Conservation (phyloP, 2,329 filamentous ascomycete genomes). For the Ilyonectria mors-panacis region DNA sequence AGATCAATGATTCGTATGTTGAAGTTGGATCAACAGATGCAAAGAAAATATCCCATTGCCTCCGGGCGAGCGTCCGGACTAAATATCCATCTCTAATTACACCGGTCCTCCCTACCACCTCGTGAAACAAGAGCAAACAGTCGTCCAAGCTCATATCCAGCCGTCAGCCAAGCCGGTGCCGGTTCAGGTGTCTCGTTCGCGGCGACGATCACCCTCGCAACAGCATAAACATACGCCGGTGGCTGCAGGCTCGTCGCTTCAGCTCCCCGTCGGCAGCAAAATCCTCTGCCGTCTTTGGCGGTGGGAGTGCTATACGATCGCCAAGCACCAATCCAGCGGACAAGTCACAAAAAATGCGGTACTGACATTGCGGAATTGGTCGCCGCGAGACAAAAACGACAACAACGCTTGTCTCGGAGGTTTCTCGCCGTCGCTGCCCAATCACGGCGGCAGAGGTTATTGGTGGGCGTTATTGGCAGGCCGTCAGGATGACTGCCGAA, state of each 20-base stretch:
- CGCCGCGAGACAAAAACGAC: background rate
- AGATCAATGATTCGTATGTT: background rate
- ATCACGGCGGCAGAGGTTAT: constrained; percentile 1
- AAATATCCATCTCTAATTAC: background rate
- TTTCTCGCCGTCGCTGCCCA: background rate
- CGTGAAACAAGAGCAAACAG: background rate
- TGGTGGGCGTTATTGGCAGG: background rate
- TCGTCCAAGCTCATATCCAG: background rate
- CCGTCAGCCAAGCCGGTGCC: constrained; percentile 1
- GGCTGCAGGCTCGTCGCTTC: background rate
- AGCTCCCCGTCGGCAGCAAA: background rate
- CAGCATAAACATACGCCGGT: background rate
- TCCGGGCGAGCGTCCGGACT: background rate
- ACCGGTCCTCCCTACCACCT: background rate
- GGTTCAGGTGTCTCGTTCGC: background rate
- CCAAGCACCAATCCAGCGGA: background rate
- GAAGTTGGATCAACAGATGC: too few species aligned
- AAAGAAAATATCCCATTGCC: background rate
- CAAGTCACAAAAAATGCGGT: background rate
- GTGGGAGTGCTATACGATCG: background rate
- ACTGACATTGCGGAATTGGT: too few species aligned
- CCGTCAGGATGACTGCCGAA: constrained; percentile 6
- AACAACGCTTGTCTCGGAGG: background rate
- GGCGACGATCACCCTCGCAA: background rate
- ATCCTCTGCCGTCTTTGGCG: background rate